phyloP scores from a whole-genome alignment of 306 rosid species.

The Vigna unguiculata region DNA sequence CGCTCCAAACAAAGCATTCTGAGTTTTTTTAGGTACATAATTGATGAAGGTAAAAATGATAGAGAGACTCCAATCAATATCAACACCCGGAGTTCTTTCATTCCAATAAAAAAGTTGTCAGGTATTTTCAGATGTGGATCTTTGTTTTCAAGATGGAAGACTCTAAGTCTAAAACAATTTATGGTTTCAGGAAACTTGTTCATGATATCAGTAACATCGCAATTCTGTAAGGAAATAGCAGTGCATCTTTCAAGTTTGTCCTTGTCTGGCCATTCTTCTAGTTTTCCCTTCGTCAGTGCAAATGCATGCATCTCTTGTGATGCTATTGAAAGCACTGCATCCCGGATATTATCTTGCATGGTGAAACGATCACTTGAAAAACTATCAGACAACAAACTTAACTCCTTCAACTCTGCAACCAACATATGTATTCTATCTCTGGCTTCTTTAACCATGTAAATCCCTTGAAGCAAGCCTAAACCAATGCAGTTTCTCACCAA shows the following conservation, averaged over 20 bases:
- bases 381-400: neutral
- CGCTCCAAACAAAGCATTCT: constrained; percentile 16
- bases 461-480: neutral
- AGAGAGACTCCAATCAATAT: neutral
- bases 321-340: constrained; percentile 13
- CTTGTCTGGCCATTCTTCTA: constrained; percentile 22
- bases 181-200: neutral
- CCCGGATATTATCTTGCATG: neutral
- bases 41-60: neutral
- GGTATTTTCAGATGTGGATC: neutral
- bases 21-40: neutral
- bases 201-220: neutral
- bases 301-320: neutral
- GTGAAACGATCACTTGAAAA: neutral
- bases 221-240: constrained; percentile 3
- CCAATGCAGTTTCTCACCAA: neutral
- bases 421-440: neutral
- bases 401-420: neutral
- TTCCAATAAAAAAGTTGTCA: neutral
- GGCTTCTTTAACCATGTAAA: neutral
- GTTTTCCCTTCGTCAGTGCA: neutral
- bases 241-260: constrained; percentile 5
- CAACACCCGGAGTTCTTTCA: neutral
- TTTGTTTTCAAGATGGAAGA: constrained; percentile 21
- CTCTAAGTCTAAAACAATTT: neutral